Percentiles rank a stretch among this genome's conserved stretches.
Evolutionary conservation across 2,329 filamentous ascomycete species (phyloP).

Genomic region (Aspergillus oerlinghausenensis): DNA sequence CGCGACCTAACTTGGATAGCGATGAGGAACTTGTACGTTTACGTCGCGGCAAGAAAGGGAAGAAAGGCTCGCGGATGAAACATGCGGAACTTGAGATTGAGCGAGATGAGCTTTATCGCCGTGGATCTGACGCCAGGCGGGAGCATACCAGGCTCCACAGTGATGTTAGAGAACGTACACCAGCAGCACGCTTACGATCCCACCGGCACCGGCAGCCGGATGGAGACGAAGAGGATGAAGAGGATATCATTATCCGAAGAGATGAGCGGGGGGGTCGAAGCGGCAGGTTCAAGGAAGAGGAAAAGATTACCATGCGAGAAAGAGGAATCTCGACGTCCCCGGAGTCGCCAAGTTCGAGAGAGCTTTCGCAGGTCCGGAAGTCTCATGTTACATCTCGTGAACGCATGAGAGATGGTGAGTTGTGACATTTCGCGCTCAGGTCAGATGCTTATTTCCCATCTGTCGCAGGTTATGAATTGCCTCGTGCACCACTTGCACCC

Average conservation of each 20-base stretch:
- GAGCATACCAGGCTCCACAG: conserved; percentile 8
- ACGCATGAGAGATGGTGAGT: conserved; percentile 75
- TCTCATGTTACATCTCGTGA: conserved; percentile 72
- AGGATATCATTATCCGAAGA: conserved; percentile 26
- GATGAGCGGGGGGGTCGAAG: conserved; percentile 18
- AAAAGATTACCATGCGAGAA: conserved; percentile 38
- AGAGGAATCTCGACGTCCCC: conserved; percentile 32
- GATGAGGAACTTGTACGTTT: conserved; percentile 3
- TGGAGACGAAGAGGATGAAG: conserved; percentile 24
- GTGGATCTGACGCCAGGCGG: not conserved
- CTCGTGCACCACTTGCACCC: conserved; percentile 24
- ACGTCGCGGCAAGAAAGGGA: conserved; percentile 8
- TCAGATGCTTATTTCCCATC: not conserved
- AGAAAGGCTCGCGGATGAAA: not conserved
- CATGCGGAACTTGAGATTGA: conserved; percentile 7
- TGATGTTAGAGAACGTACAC: conserved; percentile 1
- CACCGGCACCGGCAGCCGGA: conserved; percentile 9
- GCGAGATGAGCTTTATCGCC: conserved; percentile 3
- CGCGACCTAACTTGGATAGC: conserved; percentile 1
- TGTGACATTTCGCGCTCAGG: conserved; percentile 5
- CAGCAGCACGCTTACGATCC: conserved; percentile 1
- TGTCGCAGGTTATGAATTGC: conserved; percentile 21
- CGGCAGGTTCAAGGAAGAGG: conserved; percentile 25
- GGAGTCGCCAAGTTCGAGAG: conserved; percentile 49
- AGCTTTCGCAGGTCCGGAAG: conserved; percentile 58